Evolutionary conservation across 2,329 filamentous ascomycete genomes (phyloP).

Genomic region (Apiospora malaysiana): DNA sequence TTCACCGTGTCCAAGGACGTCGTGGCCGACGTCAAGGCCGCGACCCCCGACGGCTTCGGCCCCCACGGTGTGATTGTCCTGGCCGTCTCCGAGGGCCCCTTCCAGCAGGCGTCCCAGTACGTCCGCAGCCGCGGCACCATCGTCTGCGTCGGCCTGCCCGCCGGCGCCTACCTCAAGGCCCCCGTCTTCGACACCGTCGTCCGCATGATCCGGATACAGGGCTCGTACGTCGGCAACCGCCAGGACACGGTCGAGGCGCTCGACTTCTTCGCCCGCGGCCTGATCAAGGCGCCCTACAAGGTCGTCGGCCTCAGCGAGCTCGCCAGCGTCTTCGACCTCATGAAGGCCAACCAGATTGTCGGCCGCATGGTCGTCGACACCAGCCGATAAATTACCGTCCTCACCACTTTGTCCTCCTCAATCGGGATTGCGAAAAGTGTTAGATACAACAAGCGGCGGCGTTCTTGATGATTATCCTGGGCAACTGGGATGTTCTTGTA

Average conservation of each 20-base stretch:
- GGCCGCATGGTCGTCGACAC: conserved; percentile 83
- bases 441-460: background rate
- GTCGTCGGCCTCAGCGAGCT: conserved; percentile 80
- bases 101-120: conserved; percentile 92
- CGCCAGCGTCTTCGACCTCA: conserved; percentile 78
- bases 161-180: conserved; percentile 77
- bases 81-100: conserved; percentile 87
- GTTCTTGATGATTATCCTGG: conserved; percentile 10
- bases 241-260: conserved; percentile 87
- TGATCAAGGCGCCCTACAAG: conserved; percentile 90
- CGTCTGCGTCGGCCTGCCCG: conserved; percentile 88
- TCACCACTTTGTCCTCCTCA: background rate
- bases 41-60: conserved; percentile 79
- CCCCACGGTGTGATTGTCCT: conserved; percentile 88
- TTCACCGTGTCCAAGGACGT: conserved; percentile 78
- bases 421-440: background rate
- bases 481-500: conserved; percentile 16
- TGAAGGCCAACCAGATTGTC: conserved; percentile 73
- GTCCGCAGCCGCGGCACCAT: conserved; percentile 83
- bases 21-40: conserved; percentile 82
- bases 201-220: conserved; percentile 90
- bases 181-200: conserved; percentile 86
- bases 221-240: conserved; percentile 92
- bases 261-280: conserved; percentile 80
- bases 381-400: conserved; percentile 55